These are phyloP conservation scores for Meripilus lineatus DNA, from an alignment of 1,284 basidiomycete genomes.

Conservation along the genomic window DNA sequence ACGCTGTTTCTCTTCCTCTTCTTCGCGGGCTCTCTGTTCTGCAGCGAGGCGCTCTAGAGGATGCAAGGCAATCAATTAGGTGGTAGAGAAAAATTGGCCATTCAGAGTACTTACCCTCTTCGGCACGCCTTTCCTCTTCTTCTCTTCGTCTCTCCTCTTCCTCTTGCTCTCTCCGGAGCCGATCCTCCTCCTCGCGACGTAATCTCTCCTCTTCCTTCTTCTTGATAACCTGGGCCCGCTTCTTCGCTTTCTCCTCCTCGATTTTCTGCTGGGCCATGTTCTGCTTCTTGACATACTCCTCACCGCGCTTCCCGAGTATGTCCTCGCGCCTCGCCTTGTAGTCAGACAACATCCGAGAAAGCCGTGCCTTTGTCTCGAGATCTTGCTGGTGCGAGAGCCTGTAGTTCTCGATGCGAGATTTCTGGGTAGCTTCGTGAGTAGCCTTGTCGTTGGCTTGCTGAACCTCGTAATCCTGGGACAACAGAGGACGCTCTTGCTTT, in stretches of 20 bases:
- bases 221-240: slow-evolving; percentile 50
- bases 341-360: slow-evolving; percentile 75
- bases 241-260: slow-evolving; percentile 82
- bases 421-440: slow-evolving; percentile 66
- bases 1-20: slow-evolving; percentile 52
- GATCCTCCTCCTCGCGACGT: slow-evolving; percentile 45
- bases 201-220: slow-evolving; percentile 55
- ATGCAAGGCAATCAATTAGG: slow-evolving; percentile 4
- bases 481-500: slow-evolving; percentile 87
- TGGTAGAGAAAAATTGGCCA: slow-evolving; percentile 2
- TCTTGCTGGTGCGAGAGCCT: slow-evolving; percentile 65
- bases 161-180: slow-evolving; percentile 38
- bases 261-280: slow-evolving; percentile 68
- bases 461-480: slow-evolving; percentile 82
- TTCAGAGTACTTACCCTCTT: slow-evolving; percentile 42
- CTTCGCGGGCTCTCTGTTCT: slow-evolving; percentile 43
- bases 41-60: slow-evolving; percentile 47
- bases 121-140: slow-evolving; percentile 37
- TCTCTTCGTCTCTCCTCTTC: slow-evolving; percentile 44
- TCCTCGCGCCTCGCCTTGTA: slow-evolving; percentile 58
- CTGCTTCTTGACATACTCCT: slow-evolving; percentile 65
- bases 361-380: slow-evolving; percentile 73
- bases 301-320: slow-evolving; percentile 62
- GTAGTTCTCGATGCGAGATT: slow-evolving; percentile 56
- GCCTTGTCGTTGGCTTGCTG: slow-evolving; percentile 79